Conservation (phyloP, 371 early-diverging fungal genomes). For the Mucor ambiguus region DNA sequence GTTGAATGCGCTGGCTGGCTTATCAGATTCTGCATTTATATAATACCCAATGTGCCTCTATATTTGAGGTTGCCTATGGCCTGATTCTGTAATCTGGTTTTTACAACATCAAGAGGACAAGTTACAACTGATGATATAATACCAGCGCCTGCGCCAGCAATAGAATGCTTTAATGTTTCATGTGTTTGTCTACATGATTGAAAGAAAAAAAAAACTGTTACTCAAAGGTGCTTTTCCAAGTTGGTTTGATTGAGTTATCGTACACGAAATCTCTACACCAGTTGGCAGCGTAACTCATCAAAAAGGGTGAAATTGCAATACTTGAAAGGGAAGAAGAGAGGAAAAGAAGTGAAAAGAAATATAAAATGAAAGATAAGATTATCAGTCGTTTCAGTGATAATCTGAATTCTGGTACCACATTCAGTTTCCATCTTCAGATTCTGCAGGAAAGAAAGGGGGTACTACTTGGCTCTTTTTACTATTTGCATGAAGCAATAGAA, state of each 20-base stretch:
- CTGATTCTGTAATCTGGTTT: slow-evolving; percentile 93
- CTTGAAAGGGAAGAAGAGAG: not conserved
- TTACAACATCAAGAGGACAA: slow-evolving; percentile 94
- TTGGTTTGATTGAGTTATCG: not conserved
- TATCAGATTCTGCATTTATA: not conserved
- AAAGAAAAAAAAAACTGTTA: not conserved
- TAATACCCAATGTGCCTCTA: slow-evolving; percentile 48
- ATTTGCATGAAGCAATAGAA: not conserved
- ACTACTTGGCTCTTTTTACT: not conserved
- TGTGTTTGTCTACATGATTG: slow-evolving; percentile 35
- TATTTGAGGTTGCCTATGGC: slow-evolving; percentile 57
- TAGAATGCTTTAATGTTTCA: slow-evolving; percentile 71
- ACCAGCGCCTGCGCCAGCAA: slow-evolving; percentile 87
- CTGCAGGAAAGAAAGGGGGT: not conserved
- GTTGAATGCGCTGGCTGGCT: not conserved
- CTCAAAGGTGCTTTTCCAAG: not conserved
- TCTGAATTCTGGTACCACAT: not conserved
- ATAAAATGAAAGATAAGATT: not conserved
- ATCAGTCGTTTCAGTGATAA: slow-evolving; percentile 2
- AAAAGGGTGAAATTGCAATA: not conserved
- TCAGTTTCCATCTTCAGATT: not conserved
- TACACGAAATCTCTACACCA: slow-evolving; percentile 51
- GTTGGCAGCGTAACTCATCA: slow-evolving; percentile 22
- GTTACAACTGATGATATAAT: slow-evolving; percentile 83
- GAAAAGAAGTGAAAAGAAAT: not conserved